Percentiles rank a stretch among this genome's conserved stretches.
Conservation (phyloP, 2,329 filamentous ascomycete species). For the Cercospora brassicicola region DNA sequence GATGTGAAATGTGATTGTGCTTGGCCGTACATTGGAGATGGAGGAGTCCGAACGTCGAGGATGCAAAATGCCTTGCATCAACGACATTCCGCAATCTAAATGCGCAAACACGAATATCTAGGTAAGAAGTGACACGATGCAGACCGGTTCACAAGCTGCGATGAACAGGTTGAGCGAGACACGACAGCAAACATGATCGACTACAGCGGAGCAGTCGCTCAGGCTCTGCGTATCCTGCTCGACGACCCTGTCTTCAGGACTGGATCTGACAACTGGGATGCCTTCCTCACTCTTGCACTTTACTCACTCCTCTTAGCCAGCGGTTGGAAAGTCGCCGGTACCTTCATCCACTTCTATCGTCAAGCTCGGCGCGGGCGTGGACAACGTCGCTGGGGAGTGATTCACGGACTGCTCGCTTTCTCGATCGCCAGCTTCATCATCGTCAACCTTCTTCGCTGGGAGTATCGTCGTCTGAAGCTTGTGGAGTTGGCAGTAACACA, state of each 20-base stretch:
- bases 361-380: not conserved
- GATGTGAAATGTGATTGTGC: not conserved
- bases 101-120: not conserved
- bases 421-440: not conserved
- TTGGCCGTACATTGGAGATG: not conserved
- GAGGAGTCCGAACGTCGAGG: not conserved
- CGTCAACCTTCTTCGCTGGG: conserved; percentile 10
- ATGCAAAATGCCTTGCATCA: not conserved
- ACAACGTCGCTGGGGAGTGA: not conserved
- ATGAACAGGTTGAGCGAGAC: not conserved
- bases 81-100: not conserved
- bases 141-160: not conserved
- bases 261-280: not conserved
- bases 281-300: not conserved
- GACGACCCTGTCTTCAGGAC: conserved; percentile 3
- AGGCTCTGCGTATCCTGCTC: not conserved
- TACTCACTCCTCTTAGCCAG: not conserved
- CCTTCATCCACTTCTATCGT: not conserved
- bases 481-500: not conserved
- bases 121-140: not conserved
- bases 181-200: not conserved
- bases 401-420: conserved; percentile 1
- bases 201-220: not conserved
- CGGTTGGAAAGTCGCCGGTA: not conserved
- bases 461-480: conserved; percentile 13